phyloP scores from a whole-genome alignment of 2,329 filamentous ascomycete genomes.

The Clonostachys rhizophaga region DNA sequence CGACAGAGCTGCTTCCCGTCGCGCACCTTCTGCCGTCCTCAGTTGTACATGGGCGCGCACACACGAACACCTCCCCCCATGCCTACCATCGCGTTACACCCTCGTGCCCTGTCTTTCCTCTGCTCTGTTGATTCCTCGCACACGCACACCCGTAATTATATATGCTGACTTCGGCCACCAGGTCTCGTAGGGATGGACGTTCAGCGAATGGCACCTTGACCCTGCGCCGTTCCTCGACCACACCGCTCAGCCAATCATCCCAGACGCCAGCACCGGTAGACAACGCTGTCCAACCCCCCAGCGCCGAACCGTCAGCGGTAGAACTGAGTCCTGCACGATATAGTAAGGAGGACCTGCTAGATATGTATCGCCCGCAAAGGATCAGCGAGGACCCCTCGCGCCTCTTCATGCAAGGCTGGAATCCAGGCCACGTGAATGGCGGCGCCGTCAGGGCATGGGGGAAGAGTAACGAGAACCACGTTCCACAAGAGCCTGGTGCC shows the following conservation, averaged over 20 bases:
- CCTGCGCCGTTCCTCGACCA: conserved; percentile 59
- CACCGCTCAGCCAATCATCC: conserved; percentile 38
- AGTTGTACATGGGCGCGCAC: too few relatives aligned
- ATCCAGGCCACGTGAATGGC: conserved; percentile 68
- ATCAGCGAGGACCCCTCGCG: conserved; percentile 51
- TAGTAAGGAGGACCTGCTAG: conserved; percentile 72
- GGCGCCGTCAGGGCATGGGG: conserved; percentile 65
- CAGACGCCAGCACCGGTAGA: conserved; percentile 25
- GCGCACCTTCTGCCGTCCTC: background rate
- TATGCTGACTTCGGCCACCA: conserved; percentile 15
- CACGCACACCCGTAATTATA: background rate
- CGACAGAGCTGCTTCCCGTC: background rate
- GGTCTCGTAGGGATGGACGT: conserved; percentile 54
- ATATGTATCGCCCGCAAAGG: conserved; percentile 57
- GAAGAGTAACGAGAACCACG: conserved; percentile 68
- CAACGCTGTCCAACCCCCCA: conserved; percentile 31
- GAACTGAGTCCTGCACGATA: conserved; percentile 52
- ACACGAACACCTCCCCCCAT: background rate
- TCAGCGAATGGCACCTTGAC: conserved; percentile 59
- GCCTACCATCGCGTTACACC: background rate
- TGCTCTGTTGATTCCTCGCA: background rate
- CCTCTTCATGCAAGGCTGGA: conserved; percentile 74
- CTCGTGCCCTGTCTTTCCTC: conserved; percentile 7
- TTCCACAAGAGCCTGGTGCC: conserved; percentile 77
- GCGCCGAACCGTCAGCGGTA: conserved; percentile 25